Percentiles rank a stretch among this genome's conserved stretches.
Evolutionary conservation across 2,329 filamentous ascomycete genomes (phyloP).

Genomic region (Pochonia chlamydosporia): DNA sequence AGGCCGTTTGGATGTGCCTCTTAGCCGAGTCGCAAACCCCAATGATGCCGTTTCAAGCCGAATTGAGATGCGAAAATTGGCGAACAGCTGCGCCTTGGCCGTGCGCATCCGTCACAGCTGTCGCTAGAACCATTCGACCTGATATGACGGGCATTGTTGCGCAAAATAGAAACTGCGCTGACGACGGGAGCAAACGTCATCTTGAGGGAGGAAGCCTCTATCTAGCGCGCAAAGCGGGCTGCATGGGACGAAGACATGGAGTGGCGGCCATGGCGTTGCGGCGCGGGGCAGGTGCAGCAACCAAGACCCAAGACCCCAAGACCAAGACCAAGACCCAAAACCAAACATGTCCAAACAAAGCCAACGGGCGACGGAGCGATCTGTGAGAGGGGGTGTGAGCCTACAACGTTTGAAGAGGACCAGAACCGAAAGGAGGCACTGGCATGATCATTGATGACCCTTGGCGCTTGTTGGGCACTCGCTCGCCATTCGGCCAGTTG

Average conservation of each 20-base stretch:
- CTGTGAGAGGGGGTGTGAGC: too few species aligned
- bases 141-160: background rate
- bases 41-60: background rate
- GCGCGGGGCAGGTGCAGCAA: background rate
- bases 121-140: background rate
- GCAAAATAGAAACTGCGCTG: background rate
- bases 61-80: background rate
- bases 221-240: background rate
- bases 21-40: background rate
- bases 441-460: too few species aligned
- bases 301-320: too few species aligned
- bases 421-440: too few species aligned
- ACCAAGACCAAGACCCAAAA: too few species aligned
- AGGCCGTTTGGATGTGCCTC: too few species aligned
- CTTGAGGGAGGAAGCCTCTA: background rate
- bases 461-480: too few species aligned
- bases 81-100: background rate
- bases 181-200: background rate
- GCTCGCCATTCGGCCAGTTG: too few species aligned
- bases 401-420: too few species aligned
- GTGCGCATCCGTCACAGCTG: background rate
- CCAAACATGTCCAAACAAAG: too few species aligned
- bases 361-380: too few species aligned
- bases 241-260: background rate
- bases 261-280: background rate